Conservation (phyloP, 768 basidiomycete species). For the Trametes cingulata region DNA sequence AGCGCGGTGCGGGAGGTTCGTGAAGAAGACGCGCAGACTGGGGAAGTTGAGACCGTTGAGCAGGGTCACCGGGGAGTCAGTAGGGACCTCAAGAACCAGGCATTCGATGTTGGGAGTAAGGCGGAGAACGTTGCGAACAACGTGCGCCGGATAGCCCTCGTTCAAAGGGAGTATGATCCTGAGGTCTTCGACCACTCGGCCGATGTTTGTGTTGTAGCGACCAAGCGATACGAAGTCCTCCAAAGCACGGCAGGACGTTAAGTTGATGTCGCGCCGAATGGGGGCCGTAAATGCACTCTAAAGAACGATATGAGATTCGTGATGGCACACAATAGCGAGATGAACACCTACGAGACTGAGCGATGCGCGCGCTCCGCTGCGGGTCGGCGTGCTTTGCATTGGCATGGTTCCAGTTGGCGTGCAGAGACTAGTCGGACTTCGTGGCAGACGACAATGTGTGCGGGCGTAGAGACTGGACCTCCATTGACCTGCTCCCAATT, state of each 20-base stretch:
- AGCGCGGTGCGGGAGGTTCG: neutral
- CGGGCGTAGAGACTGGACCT: too few species aligned
- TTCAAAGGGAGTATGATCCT: neutral
- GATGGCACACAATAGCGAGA: neutral
- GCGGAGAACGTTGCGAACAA: neutral
- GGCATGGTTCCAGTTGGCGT: too few species aligned
- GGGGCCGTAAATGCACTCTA: neutral
- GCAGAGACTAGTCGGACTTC: too few species aligned
- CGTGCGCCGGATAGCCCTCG: neutral
- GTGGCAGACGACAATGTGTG: too few species aligned
- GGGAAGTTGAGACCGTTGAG: neutral
- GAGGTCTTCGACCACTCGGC: neutral
- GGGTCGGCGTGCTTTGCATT: neutral
- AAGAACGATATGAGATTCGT: neutral
- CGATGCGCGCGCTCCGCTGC: neutral
- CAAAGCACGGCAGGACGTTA: neutral
- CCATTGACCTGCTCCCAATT: too few species aligned
- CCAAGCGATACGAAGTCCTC: neutral
- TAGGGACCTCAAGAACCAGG: neutral
- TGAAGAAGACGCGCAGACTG: neutral
- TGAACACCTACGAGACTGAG: neutral
- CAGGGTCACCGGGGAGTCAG: neutral
- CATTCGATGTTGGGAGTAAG: neutral
- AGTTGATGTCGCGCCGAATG: neutral
- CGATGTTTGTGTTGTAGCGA: neutral